Evolutionary conservation across 106 monocot genomes (phyloP).

Genomic region (Narthecium ossifragum): DNA sequence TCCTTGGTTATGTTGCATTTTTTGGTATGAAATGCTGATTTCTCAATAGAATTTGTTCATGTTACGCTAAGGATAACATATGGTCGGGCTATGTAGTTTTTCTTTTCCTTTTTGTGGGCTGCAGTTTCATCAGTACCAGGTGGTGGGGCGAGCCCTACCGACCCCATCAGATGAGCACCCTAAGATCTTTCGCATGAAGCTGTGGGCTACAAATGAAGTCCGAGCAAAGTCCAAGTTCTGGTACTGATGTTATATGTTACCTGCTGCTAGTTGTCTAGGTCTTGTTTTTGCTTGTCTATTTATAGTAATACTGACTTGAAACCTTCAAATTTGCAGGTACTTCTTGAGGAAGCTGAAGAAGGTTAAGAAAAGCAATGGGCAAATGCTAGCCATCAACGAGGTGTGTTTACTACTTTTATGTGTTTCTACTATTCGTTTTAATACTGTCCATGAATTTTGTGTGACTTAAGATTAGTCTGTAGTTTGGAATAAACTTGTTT

Average conservation of each 20-base stretch:
- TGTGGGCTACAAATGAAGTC: slow-evolving; percentile 91
- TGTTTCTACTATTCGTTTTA: neutral
- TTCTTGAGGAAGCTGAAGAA: slow-evolving; percentile 93
- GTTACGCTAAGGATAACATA: too few relatives aligned
- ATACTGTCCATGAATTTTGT: neutral
- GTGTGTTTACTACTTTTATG: slow-evolving; percentile 17
- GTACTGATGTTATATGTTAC: slow-evolving; percentile 28
- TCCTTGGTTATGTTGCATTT: too few relatives aligned
- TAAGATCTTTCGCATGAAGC: slow-evolving; percentile 84
- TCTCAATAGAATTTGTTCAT: too few relatives aligned
- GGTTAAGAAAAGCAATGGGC: slow-evolving; percentile 92
- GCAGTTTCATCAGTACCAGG: slow-evolving; percentile 93
- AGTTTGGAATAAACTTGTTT: neutral
- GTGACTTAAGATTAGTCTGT: neutral
- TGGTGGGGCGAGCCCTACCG: slow-evolving; percentile 70
- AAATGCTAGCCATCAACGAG: slow-evolving; percentile 82
- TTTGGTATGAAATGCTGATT: too few relatives aligned
- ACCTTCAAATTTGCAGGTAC: slow-evolving; percentile 42
- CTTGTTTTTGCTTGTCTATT: neutral
- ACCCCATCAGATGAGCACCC: slow-evolving; percentile 59
- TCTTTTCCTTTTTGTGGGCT: neutral
- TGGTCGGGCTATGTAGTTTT: too few relatives aligned
- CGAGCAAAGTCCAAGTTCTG: slow-evolving; percentile 82
- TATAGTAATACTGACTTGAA: neutral
- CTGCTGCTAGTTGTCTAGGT: neutral